Percentiles rank a stretch among this genome's conserved stretches.
Conservation (phyloP, 148 eudicot species). For the Rhododendron ferrugineum region DNA sequence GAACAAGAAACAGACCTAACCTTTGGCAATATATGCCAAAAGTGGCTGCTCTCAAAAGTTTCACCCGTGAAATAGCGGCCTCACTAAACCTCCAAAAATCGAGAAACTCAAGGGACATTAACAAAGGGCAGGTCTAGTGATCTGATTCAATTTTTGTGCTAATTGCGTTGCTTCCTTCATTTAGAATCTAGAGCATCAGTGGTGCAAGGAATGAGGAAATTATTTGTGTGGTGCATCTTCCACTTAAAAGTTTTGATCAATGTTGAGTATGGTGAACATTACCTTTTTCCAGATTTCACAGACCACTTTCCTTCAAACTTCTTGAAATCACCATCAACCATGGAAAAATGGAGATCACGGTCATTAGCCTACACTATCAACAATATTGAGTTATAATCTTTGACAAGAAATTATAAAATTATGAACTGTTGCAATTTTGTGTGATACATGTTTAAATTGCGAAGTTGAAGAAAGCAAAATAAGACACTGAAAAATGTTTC, state of each 20-base stretch:
- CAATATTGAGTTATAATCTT: slow-evolving; percentile 11
- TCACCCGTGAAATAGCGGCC: too few species aligned
- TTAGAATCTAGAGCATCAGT: background rate
- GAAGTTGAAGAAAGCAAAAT: background rate
- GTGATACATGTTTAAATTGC: background rate
- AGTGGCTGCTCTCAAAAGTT: too few species aligned
- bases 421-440: background rate
- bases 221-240: background rate
- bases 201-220: background rate
- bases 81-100: too few species aligned
- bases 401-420: background rate
- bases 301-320: slow-evolving; percentile 99
- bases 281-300: slow-evolving; percentile 64
- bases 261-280: background rate
- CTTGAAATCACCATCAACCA: slow-evolving; percentile 99
- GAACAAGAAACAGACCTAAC: too few species aligned
- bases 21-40: too few species aligned
- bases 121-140: background rate
- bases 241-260: background rate
- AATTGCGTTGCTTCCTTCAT: background rate
- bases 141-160: background rate
- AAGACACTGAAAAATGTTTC: background rate
- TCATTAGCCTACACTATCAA: slow-evolving; percentile 53
- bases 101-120: too few species aligned
- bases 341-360: slow-evolving; percentile 79